Evolutionary conservation across 805 yeast genomes (phyloP).

Genomic region (Zygoascus ofunaensis): DNA sequence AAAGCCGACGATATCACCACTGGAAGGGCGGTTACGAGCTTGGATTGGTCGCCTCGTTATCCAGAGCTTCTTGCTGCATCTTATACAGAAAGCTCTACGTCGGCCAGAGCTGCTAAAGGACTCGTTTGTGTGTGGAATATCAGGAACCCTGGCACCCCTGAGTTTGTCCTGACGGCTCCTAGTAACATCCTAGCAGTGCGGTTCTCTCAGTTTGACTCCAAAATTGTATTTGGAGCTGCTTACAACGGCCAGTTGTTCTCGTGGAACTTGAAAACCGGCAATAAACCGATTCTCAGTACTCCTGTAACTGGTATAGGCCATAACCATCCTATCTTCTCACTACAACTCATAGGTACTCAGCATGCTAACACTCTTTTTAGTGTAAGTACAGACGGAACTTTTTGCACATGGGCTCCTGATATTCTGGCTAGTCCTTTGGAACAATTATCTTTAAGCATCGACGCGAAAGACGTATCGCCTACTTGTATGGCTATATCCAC

Average conservation of each 20-base stretch:
- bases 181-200: conserved; percentile 33
- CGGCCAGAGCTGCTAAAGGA: conserved; percentile 23
- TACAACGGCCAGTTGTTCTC: conserved; percentile 40
- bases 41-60: conserved; percentile 31
- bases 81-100: conserved; percentile 20
- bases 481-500: conserved; percentile 22
- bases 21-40: conserved; percentile 24
- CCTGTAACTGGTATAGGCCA: conserved; percentile 28
- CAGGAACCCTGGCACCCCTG: conserved; percentile 27
- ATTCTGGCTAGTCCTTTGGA: conserved; percentile 30
- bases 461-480: conserved; percentile 24
- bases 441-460: conserved; percentile 18
- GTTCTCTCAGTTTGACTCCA: conserved; percentile 35
- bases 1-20: conserved; percentile 14
- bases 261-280: conserved; percentile 39
- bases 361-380: conserved; percentile 24
- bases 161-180: conserved; percentile 36
- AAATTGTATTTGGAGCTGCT: conserved; percentile 39
- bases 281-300: conserved; percentile 27
- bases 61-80: conserved; percentile 31
- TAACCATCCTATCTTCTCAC: conserved; percentile 26
- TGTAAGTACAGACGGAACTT: conserved; percentile 32
- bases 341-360: conserved; percentile 24
- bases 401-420: conserved; percentile 33
- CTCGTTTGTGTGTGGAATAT: conserved; percentile 31